These are phyloP conservation scores for Millerozyma miso DNA, from an alignment of 805 yeast genomes.

Conservation along the genomic window DNA sequence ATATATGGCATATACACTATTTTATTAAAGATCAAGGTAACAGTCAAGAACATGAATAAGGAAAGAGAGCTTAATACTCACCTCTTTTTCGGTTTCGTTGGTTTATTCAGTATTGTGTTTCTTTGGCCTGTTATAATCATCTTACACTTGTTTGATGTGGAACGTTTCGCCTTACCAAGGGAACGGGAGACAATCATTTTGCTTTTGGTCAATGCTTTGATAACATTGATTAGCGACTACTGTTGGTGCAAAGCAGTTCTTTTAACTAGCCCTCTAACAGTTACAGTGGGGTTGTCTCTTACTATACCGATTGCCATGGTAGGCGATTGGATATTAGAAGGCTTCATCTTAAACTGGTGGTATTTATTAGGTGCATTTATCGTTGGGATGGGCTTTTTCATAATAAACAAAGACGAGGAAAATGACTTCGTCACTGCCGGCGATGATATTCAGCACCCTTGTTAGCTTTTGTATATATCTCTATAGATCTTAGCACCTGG, in stretches of 20 bases:
- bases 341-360: conserved; percentile 52
- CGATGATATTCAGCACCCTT: background rate
- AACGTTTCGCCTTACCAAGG: conserved; percentile 67
- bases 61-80: conserved; percentile 80
- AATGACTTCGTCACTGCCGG: conserved; percentile 41
- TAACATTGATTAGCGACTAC: conserved; percentile 84
- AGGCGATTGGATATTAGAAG: conserved; percentile 77
- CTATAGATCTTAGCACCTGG: background rate
- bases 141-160: conserved; percentile 61
- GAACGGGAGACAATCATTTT: conserved; percentile 43
- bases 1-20: conserved; percentile 91
- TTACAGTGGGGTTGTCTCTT: conserved; percentile 88
- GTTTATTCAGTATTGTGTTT: conserved; percentile 67
- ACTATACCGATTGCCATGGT: conserved; percentile 94
- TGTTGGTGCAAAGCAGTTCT: conserved; percentile 96
- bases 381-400: conserved; percentile 78
- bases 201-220: conserved; percentile 60
- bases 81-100: conserved; percentile 92
- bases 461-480: background rate
- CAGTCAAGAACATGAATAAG: conserved; percentile 39
- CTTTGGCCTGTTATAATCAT: conserved; percentile 80
- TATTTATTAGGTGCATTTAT: conserved; percentile 78
- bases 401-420: conserved; percentile 76
- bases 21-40: conserved; percentile 65
- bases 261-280: conserved; percentile 89